These are phyloP conservation scores for Rhododendron ovatum DNA, from an alignment of 148 eudicot genomes.

Conservation along the genomic window DNA sequence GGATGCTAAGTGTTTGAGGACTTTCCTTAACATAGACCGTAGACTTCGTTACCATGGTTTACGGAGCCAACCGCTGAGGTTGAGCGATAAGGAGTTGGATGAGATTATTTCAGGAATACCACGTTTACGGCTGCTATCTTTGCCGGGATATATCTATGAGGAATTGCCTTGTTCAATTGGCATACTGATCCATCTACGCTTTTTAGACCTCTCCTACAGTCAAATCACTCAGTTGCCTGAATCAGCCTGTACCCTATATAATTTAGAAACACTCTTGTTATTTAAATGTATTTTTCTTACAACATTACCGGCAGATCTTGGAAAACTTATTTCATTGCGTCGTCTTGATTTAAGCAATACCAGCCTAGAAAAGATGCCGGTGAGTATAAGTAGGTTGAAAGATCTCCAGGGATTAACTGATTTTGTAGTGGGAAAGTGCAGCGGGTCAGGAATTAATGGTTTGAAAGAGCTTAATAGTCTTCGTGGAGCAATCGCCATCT, in stretches of 20 bases:
- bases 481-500: neutral
- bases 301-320: neutral
- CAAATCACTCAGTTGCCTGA: neutral
- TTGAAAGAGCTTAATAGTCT: neutral
- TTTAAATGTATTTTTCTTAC: neutral
- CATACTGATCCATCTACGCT: neutral
- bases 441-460: neutral
- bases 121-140: neutral
- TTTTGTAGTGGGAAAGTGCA: neutral
- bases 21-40: neutral
- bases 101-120: neutral
- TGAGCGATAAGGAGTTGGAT: neutral
- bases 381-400: neutral
- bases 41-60: fast-evolving
- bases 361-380: neutral
- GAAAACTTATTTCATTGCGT: neutral
- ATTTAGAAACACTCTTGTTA: neutral
- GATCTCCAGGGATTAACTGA: neutral
- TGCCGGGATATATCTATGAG: neutral
- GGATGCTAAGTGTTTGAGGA: neutral
- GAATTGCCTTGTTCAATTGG: neutral
- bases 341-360: neutral
- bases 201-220: neutral
- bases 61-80: too few relatives aligned
- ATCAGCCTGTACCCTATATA: neutral